phyloP scores from a whole-genome alignment of 257 asterid genomes.

The Solanum tacnaense region DNA sequence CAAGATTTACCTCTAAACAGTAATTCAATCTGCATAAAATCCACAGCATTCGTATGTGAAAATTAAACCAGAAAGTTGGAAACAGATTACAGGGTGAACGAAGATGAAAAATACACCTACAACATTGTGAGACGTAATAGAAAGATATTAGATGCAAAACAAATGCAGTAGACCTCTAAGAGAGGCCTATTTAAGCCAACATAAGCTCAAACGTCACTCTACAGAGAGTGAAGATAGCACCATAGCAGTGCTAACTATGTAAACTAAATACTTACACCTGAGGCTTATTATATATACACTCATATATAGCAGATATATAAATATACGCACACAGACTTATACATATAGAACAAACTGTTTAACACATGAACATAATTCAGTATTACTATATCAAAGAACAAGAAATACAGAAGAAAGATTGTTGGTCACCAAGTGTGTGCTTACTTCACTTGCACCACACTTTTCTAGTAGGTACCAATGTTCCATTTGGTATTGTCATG shows the following conservation, averaged over 20 bases:
- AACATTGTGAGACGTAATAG: neutral
- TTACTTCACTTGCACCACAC: neutral
- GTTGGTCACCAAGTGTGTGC: neutral
- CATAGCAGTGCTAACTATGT: neutral
- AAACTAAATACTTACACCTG: neutral
- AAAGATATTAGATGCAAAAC: neutral
- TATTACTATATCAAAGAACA: neutral
- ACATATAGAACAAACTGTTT: neutral
- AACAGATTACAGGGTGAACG: neutral
- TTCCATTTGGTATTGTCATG: neutral
- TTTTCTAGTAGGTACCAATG: neutral
- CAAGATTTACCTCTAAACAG: constrained; percentile 91
- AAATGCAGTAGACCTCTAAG: neutral
- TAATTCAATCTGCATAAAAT: constrained; percentile 54
- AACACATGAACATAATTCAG: neutral
- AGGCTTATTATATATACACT: neutral
- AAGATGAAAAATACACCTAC: neutral
- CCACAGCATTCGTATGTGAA: neutral
- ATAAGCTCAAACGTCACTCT: neutral
- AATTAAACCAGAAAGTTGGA: neutral
- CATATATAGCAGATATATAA: neutral
- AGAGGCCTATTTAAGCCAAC: neutral
- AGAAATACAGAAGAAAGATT: neutral
- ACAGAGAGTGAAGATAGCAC: neutral
- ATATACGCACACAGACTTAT: neutral